Conservation (phyloP, 2,329 filamentous ascomycete species). For the Niveomyces coronatus region DNA sequence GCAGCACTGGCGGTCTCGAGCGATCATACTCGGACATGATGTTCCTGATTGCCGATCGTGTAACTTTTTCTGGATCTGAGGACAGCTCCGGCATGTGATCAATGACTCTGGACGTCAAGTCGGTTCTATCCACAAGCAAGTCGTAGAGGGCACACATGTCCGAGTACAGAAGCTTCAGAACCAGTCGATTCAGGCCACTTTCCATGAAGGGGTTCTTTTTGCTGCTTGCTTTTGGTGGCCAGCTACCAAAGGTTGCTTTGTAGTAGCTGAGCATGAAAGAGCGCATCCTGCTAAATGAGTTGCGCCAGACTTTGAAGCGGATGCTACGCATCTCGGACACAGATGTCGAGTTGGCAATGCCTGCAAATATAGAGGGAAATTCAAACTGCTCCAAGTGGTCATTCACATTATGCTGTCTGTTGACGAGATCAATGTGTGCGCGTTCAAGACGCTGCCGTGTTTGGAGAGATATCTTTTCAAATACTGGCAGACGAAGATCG, state of each 20-base stretch:
- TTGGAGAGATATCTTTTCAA: slow-evolving; percentile 54
- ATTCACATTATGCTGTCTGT: slow-evolving; percentile 60
- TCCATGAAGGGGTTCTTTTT: slow-evolving; percentile 88
- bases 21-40: slow-evolving; percentile 83
- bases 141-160: slow-evolving; percentile 86
- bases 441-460: slow-evolving; percentile 75
- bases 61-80: slow-evolving; percentile 47
- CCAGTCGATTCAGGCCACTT: slow-evolving; percentile 74
- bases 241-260: slow-evolving; percentile 50
- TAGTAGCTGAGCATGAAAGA: slow-evolving; percentile 61
- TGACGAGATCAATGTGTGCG: slow-evolving; percentile 68
- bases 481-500: slow-evolving; percentile 57
- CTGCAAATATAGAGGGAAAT: slow-evolving; percentile 81
- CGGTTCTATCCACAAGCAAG: slow-evolving; percentile 68
- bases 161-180: slow-evolving; percentile 71
- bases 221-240: slow-evolving; percentile 84
- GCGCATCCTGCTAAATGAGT: slow-evolving; percentile 63
- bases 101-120: slow-evolving; percentile 67
- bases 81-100: slow-evolving; percentile 52
- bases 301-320: slow-evolving; percentile 76
- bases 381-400: slow-evolving; percentile 76
- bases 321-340: slow-evolving; percentile 65
- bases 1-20: slow-evolving; percentile 78
- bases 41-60: slow-evolving; percentile 61
- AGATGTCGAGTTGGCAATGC: slow-evolving; percentile 75